Base-by-base conservation (phyloP, 768 basidiomycete species). In the Tubosaeta sp. region DNA sequence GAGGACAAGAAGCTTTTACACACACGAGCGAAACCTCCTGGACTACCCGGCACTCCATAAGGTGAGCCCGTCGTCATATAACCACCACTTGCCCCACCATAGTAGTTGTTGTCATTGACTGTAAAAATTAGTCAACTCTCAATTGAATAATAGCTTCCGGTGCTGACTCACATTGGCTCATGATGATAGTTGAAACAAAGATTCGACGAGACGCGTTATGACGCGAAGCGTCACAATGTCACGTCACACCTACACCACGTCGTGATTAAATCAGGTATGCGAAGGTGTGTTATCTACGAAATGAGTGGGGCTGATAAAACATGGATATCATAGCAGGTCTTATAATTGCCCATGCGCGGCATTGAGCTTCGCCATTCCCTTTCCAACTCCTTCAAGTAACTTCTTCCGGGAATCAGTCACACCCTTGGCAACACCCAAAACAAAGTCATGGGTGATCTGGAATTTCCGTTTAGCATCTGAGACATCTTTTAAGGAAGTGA, bases 371-470 rank as follows among this genome's bases (percentile, higher is more conserved):
- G 66, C 59, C 49, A 87, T 74, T 16, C 90, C 88, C 62, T 85
- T 89, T 25, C 80, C 83, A 36, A 84, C 71, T 24, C 87, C 88
- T 49, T 87, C 87, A 19, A 82, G 66, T 7, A 85, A 78, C 66
- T 82, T 87, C 65, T 80, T 87, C 36, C 84, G 82, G 3, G 88
- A 71, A 24, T 92, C 88, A 6, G 74, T 77, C 34, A 86, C 67
- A 59, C 73, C 86, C 71, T 86, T 88, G 12, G 79, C 80, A 24
- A 85, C 67, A 19, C 73, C 73, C 50, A 80, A 65, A 40, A 83
- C 72, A 57, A 84, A 85, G 50, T 88, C 87, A 27, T 79, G 76
- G 52, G 82, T 80, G 42, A 87, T 72, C 84, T 88, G 53, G 18
- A 18, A n/a, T 30, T 40, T 9, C 40, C 31, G 6, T 9, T 51